Base-by-base conservation (phyloP, 2,329 filamentous ascomycete species). In the Venturiaceae sp. region DNA sequence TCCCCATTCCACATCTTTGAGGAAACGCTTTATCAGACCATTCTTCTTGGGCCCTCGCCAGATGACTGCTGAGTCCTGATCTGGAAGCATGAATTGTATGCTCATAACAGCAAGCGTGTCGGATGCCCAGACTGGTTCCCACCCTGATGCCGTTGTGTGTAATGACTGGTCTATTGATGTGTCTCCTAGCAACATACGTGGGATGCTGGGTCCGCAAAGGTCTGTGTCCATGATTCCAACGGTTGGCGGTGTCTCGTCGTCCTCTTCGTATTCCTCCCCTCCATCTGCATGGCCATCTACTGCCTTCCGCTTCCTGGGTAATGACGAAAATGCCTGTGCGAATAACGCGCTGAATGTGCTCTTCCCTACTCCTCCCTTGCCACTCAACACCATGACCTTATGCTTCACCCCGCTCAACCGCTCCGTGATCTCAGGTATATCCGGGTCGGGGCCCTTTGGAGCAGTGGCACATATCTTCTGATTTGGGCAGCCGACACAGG, bases 31-130 rank as follows among this genome's bases (percentile, higher is more conserved):
- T 69, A 99, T 97, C 59, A 99, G 75, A 0, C 94, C 94, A 67
- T 97, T 99, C 81, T 99, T 99, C 82, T 99, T 99, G 2, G 94
- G 88, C 0, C 94, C 94, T 55, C 94, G 83, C 94, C 94, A 99
- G 64, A 99, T 99, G 41, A 99, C 86, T 3, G 94, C 94, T 68
- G 96, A 92, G 71, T 99, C 92, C 52, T 89, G 82, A 67, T 90
- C 90, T 0, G 94, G 94, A 50, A 99, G 79, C 90, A 99, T 95
- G 71, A 99, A 99, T 72, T 99, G 94, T 63, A 99, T 90, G 67
- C 88, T 94, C 92, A 99, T 97, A 55, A 96, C 90, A 1, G 87
- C 89, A 3, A 99, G 78, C 66, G 97, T 99, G 66, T 97, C 94
- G 16, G 33, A 26, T 16, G 96, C 92, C 89, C 92, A 97, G 14